These are phyloP conservation scores for Tetrapisispora arboricola DNA, from an alignment of 805 yeast genomes.

Conservation along the genomic window DNA sequence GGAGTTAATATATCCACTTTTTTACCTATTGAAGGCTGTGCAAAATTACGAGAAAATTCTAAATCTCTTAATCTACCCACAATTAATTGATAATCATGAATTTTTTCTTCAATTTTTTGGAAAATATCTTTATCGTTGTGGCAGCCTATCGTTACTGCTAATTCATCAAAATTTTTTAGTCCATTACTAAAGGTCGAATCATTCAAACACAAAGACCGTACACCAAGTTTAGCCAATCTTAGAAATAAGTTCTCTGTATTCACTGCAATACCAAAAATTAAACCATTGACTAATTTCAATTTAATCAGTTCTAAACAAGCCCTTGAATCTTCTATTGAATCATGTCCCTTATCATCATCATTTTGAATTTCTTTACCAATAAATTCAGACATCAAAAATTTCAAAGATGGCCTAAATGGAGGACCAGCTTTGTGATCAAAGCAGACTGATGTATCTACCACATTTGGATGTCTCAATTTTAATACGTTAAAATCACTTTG, in stretches of 20 bases:
- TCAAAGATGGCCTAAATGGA: conserved; percentile 69
- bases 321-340: conserved; percentile 74
- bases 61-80: conserved; percentile 50
- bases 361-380: conserved; percentile 54
- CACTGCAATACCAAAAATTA: conserved; percentile 46
- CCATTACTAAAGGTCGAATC: conserved; percentile 26
- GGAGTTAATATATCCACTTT: conserved; percentile 5
- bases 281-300: conserved; percentile 58
- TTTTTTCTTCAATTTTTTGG: conserved; percentile 30
- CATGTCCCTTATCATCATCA: conserved; percentile 59
- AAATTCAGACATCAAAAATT: conserved; percentile 51
- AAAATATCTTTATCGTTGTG: conserved; percentile 52
- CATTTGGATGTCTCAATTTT: conserved; percentile 55
- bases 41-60: conserved; percentile 34
- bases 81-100: conserved; percentile 37
- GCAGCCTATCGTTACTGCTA: conserved; percentile 33
- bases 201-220: conserved; percentile 24
- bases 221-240: conserved; percentile 26
- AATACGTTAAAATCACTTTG: conserved; percentile 72
- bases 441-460: conserved; percentile 72
- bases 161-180: background rate
- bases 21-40: conserved; percentile 18
- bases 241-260: conserved; percentile 36
- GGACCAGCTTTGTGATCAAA: conserved; percentile 78
- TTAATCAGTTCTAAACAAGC: conserved; percentile 73